Base-by-base conservation (phyloP, 345 rosid species). In the Iberis pinnata region DNA sequence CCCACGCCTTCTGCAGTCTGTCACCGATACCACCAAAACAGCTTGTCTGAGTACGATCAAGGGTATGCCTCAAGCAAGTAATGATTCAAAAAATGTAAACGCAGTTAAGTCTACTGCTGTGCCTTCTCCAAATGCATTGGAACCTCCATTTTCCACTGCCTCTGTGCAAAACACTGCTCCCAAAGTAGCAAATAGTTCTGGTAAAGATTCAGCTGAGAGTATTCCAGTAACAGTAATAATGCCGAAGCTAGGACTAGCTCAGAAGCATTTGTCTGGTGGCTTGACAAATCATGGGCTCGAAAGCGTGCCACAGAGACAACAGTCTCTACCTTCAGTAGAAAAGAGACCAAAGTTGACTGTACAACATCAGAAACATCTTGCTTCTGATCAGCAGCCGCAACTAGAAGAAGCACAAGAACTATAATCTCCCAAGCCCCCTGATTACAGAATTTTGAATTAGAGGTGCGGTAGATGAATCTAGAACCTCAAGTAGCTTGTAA, bases 361-460 rank as follows among this genome's bases (percentile, higher is more conserved):
- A 64, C 82, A 74, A 71, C 80, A 78, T 63, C 69, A 58, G 44
- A 82, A 74, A 56, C 87, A 78, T 60, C 72, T 56, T 69, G 61
- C 58, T 54, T 48, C 67, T 54, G 72, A 68, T 10, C 48, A 53
- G 58, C 68, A 65, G 67, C 71, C 62, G 16, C 71, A 24, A 1
- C 15, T 76, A 69, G 86, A 73, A 62, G 70, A 79, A 68, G 77
- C 67, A 26, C 80, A 80, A 62, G 89, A 89, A 51, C 50, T 72
- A 74, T 53, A 68, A 73, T 75, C 66, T 72, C 62, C 75, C 58
- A 75, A 78, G 70, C 81, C 85, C 43, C 71, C 81, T 19, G 80
- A 78, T n/a, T 67, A 52, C 80, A 56, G 71, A 80, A 70, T n/a
- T 69, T 73, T 77, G 96, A 82, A 75, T 83, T 79, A 78, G 78